These are phyloP conservation scores for Paracoccidioides brasiliensis DNA, from an alignment of 2,329 filamentous ascomycete species.

Conservation along the genomic window DNA sequence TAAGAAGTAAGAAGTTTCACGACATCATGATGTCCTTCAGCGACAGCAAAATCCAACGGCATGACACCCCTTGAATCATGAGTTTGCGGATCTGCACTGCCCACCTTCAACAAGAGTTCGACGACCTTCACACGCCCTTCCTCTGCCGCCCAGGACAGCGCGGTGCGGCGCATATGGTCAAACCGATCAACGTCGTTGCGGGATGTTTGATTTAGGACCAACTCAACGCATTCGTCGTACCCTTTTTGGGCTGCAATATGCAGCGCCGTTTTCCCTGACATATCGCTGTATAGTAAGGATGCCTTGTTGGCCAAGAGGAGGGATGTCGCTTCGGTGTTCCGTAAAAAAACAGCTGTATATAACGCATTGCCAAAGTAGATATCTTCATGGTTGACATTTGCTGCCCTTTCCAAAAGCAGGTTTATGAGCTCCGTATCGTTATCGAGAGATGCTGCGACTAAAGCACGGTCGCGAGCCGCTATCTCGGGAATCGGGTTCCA, in stretches of 20 bases:
- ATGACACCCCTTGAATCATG: not conserved
- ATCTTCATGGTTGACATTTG: conserved; percentile 1
- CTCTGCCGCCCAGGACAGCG: not conserved
- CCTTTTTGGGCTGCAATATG: not conserved
- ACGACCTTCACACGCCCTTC: not conserved
- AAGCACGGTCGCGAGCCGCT: not conserved
- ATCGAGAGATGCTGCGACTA: not conserved
- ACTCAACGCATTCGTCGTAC: not conserved
- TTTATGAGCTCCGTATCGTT: not conserved
- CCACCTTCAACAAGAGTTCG: not conserved
- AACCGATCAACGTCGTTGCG: not conserved
- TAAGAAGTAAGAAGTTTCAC: not conserved
- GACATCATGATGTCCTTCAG: not conserved
- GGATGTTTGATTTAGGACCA: not conserved
- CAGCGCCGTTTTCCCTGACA: not conserved
- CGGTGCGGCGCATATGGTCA: not conserved
- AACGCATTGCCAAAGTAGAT: conserved; percentile 1
- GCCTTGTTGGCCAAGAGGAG: not conserved
- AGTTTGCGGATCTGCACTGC: not conserved
- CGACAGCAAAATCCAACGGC: not conserved
- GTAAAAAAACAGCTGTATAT: not conserved
- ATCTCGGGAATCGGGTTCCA: not conserved
- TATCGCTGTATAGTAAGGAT: not conserved
- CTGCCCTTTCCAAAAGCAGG: not conserved
- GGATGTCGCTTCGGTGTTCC: not conserved